phyloP scores from a whole-genome alignment of 176 grass and related monocot species.

The Olyra latifolia region DNA sequence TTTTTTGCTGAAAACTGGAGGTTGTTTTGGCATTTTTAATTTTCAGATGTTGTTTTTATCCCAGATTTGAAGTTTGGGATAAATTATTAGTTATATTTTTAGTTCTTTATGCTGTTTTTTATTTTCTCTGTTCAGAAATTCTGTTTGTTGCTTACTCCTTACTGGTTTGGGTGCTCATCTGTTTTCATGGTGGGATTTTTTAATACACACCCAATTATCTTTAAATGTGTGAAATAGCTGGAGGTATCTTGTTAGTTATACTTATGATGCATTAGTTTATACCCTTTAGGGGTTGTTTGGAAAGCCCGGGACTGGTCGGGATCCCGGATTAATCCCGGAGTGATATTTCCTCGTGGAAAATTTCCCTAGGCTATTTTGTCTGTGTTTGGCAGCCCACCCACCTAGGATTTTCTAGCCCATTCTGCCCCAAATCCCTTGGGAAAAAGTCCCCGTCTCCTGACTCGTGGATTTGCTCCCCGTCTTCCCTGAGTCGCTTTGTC shows the following conservation, averaged over 20 bases:
- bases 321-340: no score
- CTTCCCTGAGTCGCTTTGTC: no score
- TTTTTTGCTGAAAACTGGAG: not conserved
- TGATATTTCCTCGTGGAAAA: no score
- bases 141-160: not conserved
- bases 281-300: not conserved
- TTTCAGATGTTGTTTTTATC: not conserved
- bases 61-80: not conserved
- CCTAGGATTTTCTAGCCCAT: no score
- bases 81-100: not conserved
- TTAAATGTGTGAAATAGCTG: not conserved
- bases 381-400: no score
- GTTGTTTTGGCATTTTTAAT: not conserved
- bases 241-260: not conserved
- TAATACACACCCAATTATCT: not conserved
- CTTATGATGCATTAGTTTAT: not conserved
- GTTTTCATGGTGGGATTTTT: not conserved
- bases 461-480: no score
- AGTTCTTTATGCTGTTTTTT: not conserved
- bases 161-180: slow-evolving; percentile 6
- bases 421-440: no score
- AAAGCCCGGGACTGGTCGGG: no score
- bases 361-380: no score
- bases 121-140: not conserved
- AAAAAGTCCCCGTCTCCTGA: no score